phyloP scores from a whole-genome alignment of 2,329 filamentous ascomycete genomes.

The Hortaea sp. region DNA sequence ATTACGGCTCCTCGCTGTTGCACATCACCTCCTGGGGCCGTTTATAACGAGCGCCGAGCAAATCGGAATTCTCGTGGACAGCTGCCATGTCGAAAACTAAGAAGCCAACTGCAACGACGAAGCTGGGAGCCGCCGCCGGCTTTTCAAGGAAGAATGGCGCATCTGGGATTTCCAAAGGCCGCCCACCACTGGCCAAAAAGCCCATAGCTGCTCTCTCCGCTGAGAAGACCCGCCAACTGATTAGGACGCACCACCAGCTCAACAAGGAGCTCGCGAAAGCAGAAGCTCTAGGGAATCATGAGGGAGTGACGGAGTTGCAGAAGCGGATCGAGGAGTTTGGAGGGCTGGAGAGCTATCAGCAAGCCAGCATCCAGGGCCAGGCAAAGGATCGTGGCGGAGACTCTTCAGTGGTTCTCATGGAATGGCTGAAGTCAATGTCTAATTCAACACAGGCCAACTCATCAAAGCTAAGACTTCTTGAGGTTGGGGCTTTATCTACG shows the following conservation, averaged over 20 bases:
- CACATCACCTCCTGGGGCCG: no score
- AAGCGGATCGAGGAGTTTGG: constrained; percentile 45
- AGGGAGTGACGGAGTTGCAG: constrained; percentile 33
- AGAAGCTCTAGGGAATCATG: constrained; percentile 30
- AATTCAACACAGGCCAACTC: constrained; percentile 3
- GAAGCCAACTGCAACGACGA: no score
- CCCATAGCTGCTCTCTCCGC: neutral
- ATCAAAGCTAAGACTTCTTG: constrained; percentile 56
- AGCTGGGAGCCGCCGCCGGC: no score
- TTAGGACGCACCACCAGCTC: constrained; percentile 40
- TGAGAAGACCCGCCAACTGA: constrained; percentile 1
- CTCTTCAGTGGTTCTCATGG: constrained; percentile 48
- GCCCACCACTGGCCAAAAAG: constrained; percentile 1
- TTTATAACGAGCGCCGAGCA: no score
- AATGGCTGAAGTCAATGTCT: constrained; percentile 40
- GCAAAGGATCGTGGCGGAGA: constrained; percentile 53
- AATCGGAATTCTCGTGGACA: no score
- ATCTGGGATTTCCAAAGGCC: neutral
- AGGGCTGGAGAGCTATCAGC: constrained; percentile 50
- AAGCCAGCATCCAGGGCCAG: constrained; percentile 53
- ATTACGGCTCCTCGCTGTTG: no score
- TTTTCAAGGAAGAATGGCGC: neutral
- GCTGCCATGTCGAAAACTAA: no score
- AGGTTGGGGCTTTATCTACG: constrained; percentile 79
- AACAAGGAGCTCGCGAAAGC: constrained; percentile 48